These are phyloP conservation scores for Rhizopogon vesiculosus DNA, from an alignment of 768 basidiomycete genomes.

Conservation along the genomic window DNA sequence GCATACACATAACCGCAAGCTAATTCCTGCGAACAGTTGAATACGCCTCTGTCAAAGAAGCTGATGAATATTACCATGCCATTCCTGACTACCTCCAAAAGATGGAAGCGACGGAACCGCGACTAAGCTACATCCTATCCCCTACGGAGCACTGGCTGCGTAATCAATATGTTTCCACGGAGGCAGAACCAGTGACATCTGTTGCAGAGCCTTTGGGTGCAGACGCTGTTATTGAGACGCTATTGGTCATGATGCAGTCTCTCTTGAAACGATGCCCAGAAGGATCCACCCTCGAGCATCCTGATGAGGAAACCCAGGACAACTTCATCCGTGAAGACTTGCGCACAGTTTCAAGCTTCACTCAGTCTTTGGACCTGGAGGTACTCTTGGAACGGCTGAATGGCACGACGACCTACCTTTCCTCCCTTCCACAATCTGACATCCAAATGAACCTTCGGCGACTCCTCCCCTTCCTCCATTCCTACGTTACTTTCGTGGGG, in stretches of 20 bases:
- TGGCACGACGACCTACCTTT: slow-evolving; percentile 33
- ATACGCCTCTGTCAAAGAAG: slow-evolving; percentile 23
- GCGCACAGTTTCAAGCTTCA: slow-evolving; percentile 39
- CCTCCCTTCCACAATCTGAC: slow-evolving; percentile 25
- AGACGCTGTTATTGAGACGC: slow-evolving; percentile 49
- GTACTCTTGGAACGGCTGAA: slow-evolving; percentile 38
- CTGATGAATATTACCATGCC: slow-evolving; percentile 16
- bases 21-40: slow-evolving; percentile 28
- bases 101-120: slow-evolving; percentile 24
- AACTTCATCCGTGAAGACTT: slow-evolving; percentile 50
- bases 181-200: background rate
- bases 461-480: slow-evolving; percentile 71
- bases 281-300: slow-evolving; percentile 6
- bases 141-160: slow-evolving; percentile 25
- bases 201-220: slow-evolving; percentile 10
- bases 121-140: slow-evolving; percentile 20
- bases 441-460: slow-evolving; percentile 35
- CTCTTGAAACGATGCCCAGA: slow-evolving; percentile 40
- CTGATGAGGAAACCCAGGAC: slow-evolving; percentile 31
- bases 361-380: slow-evolving; percentile 44
- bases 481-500: slow-evolving; percentile 53
- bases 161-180: slow-evolving; percentile 24
- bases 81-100: slow-evolving; percentile 21
- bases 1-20: background rate
- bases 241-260: slow-evolving; percentile 65